A percentile compares a stretch with the other conserved stretches of the same genome.
Conservation (phyloP, 108 stramenopile genomes). For the Nitzschia inconspicua region DNA sequence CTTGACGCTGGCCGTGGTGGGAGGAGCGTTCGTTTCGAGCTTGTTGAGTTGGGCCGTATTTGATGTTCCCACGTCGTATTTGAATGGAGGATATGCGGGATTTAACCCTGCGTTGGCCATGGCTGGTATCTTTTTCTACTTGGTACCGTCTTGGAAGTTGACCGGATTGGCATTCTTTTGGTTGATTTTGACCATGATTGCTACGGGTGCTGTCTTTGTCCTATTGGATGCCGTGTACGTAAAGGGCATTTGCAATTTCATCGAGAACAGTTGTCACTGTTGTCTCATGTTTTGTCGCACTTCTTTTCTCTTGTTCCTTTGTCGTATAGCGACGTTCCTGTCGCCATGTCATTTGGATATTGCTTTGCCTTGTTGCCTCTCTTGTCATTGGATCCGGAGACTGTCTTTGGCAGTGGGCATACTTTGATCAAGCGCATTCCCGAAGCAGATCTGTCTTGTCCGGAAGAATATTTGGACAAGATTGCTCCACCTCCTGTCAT, state of each 20-base stretch:
- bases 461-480: constrained; percentile 7
- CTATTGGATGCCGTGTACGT: not conserved
- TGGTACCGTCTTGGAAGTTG: constrained; percentile 17
- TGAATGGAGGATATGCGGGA: constrained; percentile 22
- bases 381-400: constrained; percentile 14
- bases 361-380: constrained; percentile 12
- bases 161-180: constrained; percentile 11
- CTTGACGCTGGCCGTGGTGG: constrained; percentile 2
- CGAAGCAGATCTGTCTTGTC: constrained; percentile 7
- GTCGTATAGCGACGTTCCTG: constrained; percentile 1
- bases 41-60: not conserved
- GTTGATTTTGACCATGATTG: not conserved
- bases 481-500: not conserved
- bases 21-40: constrained; percentile 3
- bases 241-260: not conserved
- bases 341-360: constrained; percentile 18
- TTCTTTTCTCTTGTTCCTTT: not conserved
- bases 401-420: not conserved
- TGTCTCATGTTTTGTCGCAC: not conserved
- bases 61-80: not conserved
- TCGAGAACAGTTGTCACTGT: not conserved
- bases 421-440: constrained; percentile 5
- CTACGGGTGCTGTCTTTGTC: not conserved
- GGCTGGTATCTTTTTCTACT: constrained; percentile 16
- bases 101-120: constrained; percentile 21